Percentiles rank a stretch among this genome's conserved stretches.
These are phyloP conservation scores for Polytolypa hystricis DNA, from an alignment of 2,329 filamentous ascomycete species.

Conservation along the genomic window DNA sequence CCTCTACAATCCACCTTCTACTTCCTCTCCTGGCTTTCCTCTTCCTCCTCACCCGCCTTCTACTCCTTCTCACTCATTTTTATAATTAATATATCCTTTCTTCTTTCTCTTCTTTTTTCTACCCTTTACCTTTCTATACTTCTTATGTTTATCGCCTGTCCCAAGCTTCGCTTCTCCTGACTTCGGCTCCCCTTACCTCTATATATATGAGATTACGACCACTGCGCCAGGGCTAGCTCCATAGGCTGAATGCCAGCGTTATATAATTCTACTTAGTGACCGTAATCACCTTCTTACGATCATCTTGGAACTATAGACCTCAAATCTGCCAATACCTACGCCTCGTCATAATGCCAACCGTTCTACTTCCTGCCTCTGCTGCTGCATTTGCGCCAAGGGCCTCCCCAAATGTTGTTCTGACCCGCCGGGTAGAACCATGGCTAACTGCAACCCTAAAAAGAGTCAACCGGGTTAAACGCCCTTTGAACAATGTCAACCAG, in stretches of 20 bases:
- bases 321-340: slow-evolving; percentile 44
- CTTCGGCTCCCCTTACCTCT: slow-evolving; percentile 1
- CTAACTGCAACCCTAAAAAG: slow-evolving; percentile 92
- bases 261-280: no score
- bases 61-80: slow-evolving; percentile 1
- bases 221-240: no score
- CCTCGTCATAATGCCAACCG: slow-evolving; percentile 68
- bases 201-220: no score
- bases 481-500: slow-evolving; percentile 91
- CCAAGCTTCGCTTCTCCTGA: slow-evolving; percentile 1
- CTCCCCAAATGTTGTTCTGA: slow-evolving; percentile 88
- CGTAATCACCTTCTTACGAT: no score
- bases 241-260: no score
- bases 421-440: slow-evolving; percentile 89
- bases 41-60: slow-evolving; percentile 11
- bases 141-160: slow-evolving; percentile 2
- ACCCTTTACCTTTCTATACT: slow-evolving; percentile 1
- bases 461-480: slow-evolving; percentile 92
- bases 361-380: slow-evolving; percentile 87
- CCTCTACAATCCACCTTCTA: slow-evolving; percentile 3
- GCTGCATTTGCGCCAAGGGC: slow-evolving; percentile 91
- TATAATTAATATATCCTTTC: slow-evolving; percentile 4
- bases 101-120: slow-evolving; percentile 3
- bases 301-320: slow-evolving; percentile 29
- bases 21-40: slow-evolving; percentile 11